phyloP scores from a whole-genome alignment of 2,329 filamentous ascomycete genomes.

The Curvularia lunata region DNA sequence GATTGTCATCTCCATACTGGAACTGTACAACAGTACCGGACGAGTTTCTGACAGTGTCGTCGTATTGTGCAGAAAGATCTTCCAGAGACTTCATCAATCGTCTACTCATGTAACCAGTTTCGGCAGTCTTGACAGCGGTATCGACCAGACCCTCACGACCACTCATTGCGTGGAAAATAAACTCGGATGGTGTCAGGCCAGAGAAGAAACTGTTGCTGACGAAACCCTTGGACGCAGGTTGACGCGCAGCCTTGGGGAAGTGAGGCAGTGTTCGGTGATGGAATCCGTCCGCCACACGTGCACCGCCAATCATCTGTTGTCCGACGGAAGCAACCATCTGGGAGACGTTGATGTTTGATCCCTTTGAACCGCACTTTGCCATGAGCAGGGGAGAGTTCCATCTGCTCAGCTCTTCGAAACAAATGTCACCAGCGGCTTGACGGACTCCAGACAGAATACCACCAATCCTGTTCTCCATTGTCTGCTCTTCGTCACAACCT shows the following conservation, averaged over 20 bases:
- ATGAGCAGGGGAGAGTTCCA: slow-evolving; percentile 95
- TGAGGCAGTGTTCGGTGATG: slow-evolving; percentile 94
- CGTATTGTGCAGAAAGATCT: slow-evolving; percentile 91
- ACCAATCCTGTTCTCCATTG: slow-evolving; percentile 87
- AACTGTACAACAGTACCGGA: slow-evolving; percentile 91
- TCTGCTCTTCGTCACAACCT: slow-evolving; percentile 90
- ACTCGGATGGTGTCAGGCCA: slow-evolving; percentile 86
- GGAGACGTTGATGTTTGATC: slow-evolving; percentile 96
- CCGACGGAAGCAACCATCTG: slow-evolving; percentile 98
- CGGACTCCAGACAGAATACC: slow-evolving; percentile 91
- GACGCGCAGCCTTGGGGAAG: slow-evolving; percentile 89
- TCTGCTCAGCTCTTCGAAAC: slow-evolving; percentile 85
- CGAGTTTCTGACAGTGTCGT: slow-evolving; percentile 92
- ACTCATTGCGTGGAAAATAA: slow-evolving; percentile 97
- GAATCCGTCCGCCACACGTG: slow-evolving; percentile 93
- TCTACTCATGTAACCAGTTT: slow-evolving; percentile 99
- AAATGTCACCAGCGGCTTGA: slow-evolving; percentile 87
- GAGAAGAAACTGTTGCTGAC: slow-evolving; percentile 97
- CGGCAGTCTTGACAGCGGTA: slow-evolving; percentile 97
- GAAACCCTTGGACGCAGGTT: slow-evolving; percentile 96
- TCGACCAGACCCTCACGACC: slow-evolving; percentile 98
- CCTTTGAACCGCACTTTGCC: slow-evolving; percentile 97
- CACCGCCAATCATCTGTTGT: slow-evolving; percentile 94
- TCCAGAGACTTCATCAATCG: slow-evolving; percentile 97
- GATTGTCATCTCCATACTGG: slow-evolving; percentile 92